These are phyloP conservation scores for Bipolaris sorokiniana DNA, from an alignment of 2,329 filamentous ascomycete species.

Conservation along the genomic window DNA sequence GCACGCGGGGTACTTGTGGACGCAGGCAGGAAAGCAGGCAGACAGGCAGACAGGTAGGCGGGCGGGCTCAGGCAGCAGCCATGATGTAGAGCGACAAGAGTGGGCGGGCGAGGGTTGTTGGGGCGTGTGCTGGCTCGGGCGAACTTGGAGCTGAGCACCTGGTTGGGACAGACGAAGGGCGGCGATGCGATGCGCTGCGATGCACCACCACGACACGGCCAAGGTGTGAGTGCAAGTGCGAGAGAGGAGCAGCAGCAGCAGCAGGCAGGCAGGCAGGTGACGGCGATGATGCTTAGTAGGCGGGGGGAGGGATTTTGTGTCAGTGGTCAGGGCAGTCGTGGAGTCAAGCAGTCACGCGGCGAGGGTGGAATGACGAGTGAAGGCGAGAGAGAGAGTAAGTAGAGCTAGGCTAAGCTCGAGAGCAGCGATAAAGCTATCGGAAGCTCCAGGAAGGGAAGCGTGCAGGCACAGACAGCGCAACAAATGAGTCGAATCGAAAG, in stretches of 20 bases:
- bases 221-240: neutral
- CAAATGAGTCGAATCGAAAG: slow-evolving; percentile 14
- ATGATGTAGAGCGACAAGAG: slow-evolving; percentile 33
- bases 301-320: neutral
- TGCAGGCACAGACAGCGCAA: slow-evolving; percentile 12
- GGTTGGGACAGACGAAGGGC: slow-evolving; percentile 18
- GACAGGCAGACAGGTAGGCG: neutral
- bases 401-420: slow-evolving; percentile 24
- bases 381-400: neutral
- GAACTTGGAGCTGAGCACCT: slow-evolving; percentile 38
- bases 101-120: slow-evolving; percentile 18
- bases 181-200: slow-evolving; percentile 12
- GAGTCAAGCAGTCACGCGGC: slow-evolving; percentile 38
- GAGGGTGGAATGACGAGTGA: slow-evolving; percentile 42
- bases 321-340: slow-evolving; percentile 14
- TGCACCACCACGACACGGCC: neutral
- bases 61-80: slow-evolving; percentile 48
- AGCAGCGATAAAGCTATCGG: slow-evolving; percentile 22
- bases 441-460: slow-evolving; percentile 21
- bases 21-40: slow-evolving; percentile 1
- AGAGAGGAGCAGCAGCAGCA: too few species aligned
- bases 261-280: neutral
- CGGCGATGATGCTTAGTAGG: slow-evolving; percentile 1
- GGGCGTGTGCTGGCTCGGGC: slow-evolving; percentile 18
- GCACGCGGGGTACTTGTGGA: slow-evolving; percentile 29